A percentile compares a stretch with the other conserved stretches of the same genome.
Evolutionary conservation across 2,329 filamentous ascomycete species (phyloP).

Genomic region (Ascomycota sp.): DNA sequence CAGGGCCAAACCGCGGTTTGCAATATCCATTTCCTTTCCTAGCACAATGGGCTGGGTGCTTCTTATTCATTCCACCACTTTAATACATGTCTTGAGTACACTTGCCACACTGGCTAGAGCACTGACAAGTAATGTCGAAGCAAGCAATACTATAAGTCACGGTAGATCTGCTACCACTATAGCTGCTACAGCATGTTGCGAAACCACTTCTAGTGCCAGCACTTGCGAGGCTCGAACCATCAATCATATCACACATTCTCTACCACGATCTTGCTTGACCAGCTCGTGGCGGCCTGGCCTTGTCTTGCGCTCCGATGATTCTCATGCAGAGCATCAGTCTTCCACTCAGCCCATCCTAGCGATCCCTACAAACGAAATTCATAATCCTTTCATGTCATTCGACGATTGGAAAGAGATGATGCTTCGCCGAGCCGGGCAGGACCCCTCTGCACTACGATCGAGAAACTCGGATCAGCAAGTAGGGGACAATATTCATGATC

Average conservation of each 20-base stretch:
- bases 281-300: constrained; percentile 16
- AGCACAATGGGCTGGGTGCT: too few species aligned
- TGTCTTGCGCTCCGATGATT: background rate
- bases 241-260: constrained; percentile 60
- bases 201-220: background rate
- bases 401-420: constrained; percentile 97
- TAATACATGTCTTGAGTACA: too few species aligned
- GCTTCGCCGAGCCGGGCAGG: constrained; percentile 62
- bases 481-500: constrained; percentile 24
- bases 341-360: background rate
- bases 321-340: background rate
- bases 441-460: constrained; percentile 40
- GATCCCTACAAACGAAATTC: background rate
- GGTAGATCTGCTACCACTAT: too few species aligned
- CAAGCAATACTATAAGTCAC: too few species aligned
- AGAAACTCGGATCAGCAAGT: constrained; percentile 30
- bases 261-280: constrained; percentile 54
- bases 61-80: too few species aligned
- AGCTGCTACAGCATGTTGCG: too few species aligned
- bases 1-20: too few species aligned
- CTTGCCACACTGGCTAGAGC: too few species aligned
- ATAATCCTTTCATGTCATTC: constrained; percentile 62
- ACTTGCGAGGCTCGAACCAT: constrained; percentile 39
- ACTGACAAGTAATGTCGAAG: too few species aligned
- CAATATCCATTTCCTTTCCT: too few species aligned